Evolutionary conservation across 495 filamentous ascomycete genomes (phyloP).

Genomic region (Penicillium lividum): DNA sequence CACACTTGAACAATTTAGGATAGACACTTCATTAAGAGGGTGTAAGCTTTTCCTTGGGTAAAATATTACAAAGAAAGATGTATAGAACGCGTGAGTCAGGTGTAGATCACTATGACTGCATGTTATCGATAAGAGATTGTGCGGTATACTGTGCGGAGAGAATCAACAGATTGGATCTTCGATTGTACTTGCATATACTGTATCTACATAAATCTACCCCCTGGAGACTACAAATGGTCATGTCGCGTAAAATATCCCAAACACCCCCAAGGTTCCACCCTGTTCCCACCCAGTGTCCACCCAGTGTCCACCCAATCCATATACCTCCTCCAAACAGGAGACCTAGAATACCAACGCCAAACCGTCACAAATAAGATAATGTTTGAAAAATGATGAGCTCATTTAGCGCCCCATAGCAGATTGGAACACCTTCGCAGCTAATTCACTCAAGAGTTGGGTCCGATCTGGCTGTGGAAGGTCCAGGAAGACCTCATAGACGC

Average conservation of each 20-base stretch:
- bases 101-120: constrained; percentile 5
- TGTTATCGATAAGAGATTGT: constrained; percentile 24
- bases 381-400: background rate
- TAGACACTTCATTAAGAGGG: background rate
- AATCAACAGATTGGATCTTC: background rate
- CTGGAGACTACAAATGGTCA: background rate
- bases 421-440: constrained; percentile 71
- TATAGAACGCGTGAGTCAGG: background rate
- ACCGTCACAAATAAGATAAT: background rate
- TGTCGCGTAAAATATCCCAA: background rate
- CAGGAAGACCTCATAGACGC: constrained; percentile 86
- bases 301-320: background rate
- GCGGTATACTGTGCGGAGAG: background rate
- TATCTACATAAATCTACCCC: constrained; percentile 1
- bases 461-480: constrained; percentile 81
- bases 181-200: background rate
- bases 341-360: background rate
- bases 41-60: too few species aligned
- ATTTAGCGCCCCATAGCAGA: constrained; percentile 38
- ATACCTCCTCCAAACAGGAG: background rate
- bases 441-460: constrained; percentile 71
- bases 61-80: too few species aligned
- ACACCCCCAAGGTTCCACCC: background rate
- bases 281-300: background rate
- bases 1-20: background rate